Percentiles rank a stretch among this genome's conserved stretches.
Evolutionary conservation across 495 filamentous ascomycete genomes (phyloP).

Genomic region (Aspergillus sclerotiicarbonarius): DNA sequence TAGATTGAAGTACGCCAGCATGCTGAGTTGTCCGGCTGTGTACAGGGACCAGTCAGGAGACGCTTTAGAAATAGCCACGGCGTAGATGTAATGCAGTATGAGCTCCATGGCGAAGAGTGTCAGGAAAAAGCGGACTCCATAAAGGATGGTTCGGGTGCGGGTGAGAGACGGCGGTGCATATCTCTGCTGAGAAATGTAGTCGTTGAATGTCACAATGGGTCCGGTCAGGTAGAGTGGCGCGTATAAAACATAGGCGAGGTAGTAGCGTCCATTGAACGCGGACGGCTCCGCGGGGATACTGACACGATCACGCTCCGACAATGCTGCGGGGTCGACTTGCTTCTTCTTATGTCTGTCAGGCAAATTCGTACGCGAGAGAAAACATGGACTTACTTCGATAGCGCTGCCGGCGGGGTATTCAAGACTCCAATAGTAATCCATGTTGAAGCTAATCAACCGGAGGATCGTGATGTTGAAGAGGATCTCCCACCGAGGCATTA

Average conservation of each 20-base stretch:
- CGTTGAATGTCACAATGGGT: slow-evolving; percentile 96
- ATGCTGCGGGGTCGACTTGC: slow-evolving; percentile 77
- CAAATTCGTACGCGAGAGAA: slow-evolving; percentile 9
- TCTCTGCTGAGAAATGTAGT: slow-evolving; percentile 86
- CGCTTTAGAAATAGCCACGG: slow-evolving; percentile 85
- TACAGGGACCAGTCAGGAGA: slow-evolving; percentile 77
- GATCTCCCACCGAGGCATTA: slow-evolving; percentile 88
- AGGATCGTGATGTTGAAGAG: slow-evolving; percentile 97
- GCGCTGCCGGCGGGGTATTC: slow-evolving; percentile 62
- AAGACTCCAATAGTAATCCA: slow-evolving; percentile 94
- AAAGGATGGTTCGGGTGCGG: slow-evolving; percentile 63
- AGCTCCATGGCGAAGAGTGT: slow-evolving; percentile 89
- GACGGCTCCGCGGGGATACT: slow-evolving; percentile 64
- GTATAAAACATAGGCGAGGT: slow-evolving; percentile 84
- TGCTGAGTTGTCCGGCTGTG: slow-evolving; percentile 81
- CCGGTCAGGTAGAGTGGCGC: slow-evolving; percentile 90
- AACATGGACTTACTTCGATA: slow-evolving; percentile 69
- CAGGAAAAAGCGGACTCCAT: slow-evolving; percentile 80
- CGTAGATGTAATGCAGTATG: slow-evolving; percentile 90
- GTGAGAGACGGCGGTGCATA: slow-evolving; percentile 69
- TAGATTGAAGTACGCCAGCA: slow-evolving; percentile 95
- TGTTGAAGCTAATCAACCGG: slow-evolving; percentile 90
- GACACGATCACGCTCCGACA: slow-evolving; percentile 86
- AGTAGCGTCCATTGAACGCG: slow-evolving; percentile 78
- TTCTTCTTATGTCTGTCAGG: slow-evolving; percentile 92